Conservation (phyloP, 1,284 basidiomycete genomes). For the Pseudozyma thailandica region DNA sequence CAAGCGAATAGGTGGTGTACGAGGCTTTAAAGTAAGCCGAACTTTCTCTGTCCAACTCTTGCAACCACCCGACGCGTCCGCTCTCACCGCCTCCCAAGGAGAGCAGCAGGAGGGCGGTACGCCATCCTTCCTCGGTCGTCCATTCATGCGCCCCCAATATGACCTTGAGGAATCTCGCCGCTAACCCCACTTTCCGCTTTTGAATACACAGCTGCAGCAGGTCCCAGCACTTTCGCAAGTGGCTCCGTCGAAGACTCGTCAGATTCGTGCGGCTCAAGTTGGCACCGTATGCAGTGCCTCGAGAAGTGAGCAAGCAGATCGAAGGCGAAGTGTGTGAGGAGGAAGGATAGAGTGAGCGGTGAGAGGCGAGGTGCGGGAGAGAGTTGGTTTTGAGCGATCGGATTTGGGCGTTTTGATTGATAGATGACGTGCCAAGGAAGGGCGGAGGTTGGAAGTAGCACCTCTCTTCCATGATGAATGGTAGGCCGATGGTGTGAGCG, state of each 20-base stretch:
- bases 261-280: slow-evolving; percentile 13
- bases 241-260: slow-evolving; percentile 14
- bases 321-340: slow-evolving; percentile 24
- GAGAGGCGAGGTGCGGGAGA: slow-evolving; percentile 10
- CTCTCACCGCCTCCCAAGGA: not conserved
- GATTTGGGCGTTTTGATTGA: slow-evolving; percentile 34
- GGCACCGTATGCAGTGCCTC: not conserved
- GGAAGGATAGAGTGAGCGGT: slow-evolving; percentile 20
- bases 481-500: not conserved
- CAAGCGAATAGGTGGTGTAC: slow-evolving; percentile 7
- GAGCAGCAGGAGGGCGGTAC: slow-evolving; percentile 3
- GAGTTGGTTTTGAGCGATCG: slow-evolving; percentile 35
- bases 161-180: slow-evolving; percentile 16
- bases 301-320: slow-evolving; percentile 9
- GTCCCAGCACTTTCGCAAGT: slow-evolving; percentile 32
- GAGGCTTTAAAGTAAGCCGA: slow-evolving; percentile 23
- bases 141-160: slow-evolving; percentile 35
- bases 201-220: slow-evolving; percentile 19
- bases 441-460: slow-evolving; percentile 16
- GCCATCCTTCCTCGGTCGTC: slow-evolving; percentile 15
- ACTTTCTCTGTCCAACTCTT: slow-evolving; percentile 11
- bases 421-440: slow-evolving; percentile 12
- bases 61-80: slow-evolving; percentile 11
- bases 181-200: slow-evolving; percentile 9
- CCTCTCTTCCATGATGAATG: slow-evolving; percentile 18